Base-by-base conservation (phyloP, 805 yeast genomes). In the Ogataea zsoltii region DNA sequence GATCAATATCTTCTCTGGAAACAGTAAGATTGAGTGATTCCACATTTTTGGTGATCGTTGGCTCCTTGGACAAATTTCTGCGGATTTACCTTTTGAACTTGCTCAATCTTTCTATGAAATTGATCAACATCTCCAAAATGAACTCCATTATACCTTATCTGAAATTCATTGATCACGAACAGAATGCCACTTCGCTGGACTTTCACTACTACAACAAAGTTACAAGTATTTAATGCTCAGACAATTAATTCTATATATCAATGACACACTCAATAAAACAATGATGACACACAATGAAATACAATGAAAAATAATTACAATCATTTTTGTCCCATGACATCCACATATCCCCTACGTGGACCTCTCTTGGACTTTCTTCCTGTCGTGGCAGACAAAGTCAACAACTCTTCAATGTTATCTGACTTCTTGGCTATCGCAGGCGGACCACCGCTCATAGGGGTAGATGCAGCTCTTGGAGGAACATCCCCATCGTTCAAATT, bases 331-430 rank as follows among this genome's bases (percentile, higher is more conserved):
- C 63, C 59, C 84, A 83, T 78, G 7, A 83, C 84, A 61, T 84
- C 85, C 37, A 84, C 88, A 57, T 84, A 84, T 4, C 80, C 72
- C 52, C 71, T 66, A 41, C 77, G 68, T n/a, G 76, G 75, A 9
- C 83, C 83, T 57, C 85, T 72, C 42, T 75, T 76, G 10, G 70
- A 61, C 49, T 70, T 73, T 56, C 74, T 37, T 4, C 31, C 32
- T 4, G 40, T 74, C 51, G 71, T 65, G 42, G 72, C 69, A 2
- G 71, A 54, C 50, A 62, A 51, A 13, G 54, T 52, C 43, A 61
- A 35, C 31, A 60, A 46, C 31, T 63, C 68, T 43, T 65, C 66
- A 42, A 64, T 58, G 34, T 49, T 51, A 37, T 57, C 62, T 10
- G 55, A 49, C 42, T 55, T 61, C 36, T 49, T 56, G 19, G 42